Percentiles rank a stretch among this genome's conserved stretches.
Conservation (phyloP, 2,329 filamentous ascomycete genomes). For the Colletotrichum trifolii region DNA sequence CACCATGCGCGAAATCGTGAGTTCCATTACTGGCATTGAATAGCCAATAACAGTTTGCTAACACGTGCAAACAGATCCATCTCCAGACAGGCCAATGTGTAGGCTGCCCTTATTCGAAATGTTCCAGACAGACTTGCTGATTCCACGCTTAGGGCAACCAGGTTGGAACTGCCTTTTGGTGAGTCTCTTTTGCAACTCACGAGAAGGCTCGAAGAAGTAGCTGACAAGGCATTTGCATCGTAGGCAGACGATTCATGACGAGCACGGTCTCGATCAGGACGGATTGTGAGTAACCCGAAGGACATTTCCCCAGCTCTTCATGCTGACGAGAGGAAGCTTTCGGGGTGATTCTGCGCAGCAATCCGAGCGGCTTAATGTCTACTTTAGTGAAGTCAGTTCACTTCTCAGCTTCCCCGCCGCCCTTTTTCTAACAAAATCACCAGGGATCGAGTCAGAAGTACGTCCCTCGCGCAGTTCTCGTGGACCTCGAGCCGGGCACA, state of each 20-base stretch:
- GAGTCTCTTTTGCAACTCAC: constrained; percentile 47
- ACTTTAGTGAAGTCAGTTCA: constrained; percentile 80
- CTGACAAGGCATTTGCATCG: not conserved
- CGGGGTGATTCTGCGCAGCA: constrained; percentile 97
- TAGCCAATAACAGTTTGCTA: constrained; percentile 54
- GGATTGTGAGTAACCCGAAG: constrained; percentile 77
- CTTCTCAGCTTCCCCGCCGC: constrained; percentile 37
- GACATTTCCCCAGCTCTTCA: not conserved
- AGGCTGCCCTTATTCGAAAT: constrained; percentile 41
- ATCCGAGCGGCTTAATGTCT: constrained; percentile 99
- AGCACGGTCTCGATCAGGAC: constrained; percentile 96
- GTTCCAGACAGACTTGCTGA: not conserved
- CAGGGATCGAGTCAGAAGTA: constrained; percentile 98
- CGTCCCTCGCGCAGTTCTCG: constrained; percentile 97
- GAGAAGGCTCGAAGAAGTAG: not conserved
- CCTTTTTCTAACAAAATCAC: not conserved
- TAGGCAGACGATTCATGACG: constrained; percentile 84
- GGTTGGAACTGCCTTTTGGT: constrained; percentile 99
- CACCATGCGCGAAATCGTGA: constrained; percentile 77
- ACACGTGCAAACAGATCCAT: constrained; percentile 81
- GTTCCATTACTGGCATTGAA: not conserved
- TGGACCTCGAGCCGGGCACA: constrained; percentile 99
- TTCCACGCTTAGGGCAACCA: constrained; percentile 85
- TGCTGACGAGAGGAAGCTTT: constrained; percentile 69
- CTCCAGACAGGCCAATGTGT: constrained; percentile 99